These are phyloP conservation scores for Colletotrichum sp. DNA, from an alignment of 2,329 filamentous ascomycete species.

Conservation along the genomic window DNA sequence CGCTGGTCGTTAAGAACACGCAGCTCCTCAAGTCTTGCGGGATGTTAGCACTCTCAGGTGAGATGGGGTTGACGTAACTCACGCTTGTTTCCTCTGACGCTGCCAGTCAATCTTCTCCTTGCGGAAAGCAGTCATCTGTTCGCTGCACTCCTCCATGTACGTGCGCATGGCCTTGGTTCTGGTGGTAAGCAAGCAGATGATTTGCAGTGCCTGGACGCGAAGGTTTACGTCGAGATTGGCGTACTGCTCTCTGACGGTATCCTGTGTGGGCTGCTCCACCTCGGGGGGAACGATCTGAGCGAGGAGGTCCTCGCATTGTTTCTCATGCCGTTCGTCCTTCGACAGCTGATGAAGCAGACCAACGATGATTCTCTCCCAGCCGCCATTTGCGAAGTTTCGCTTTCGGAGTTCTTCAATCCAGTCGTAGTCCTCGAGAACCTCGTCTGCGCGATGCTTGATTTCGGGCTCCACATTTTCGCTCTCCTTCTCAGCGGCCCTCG, in stretches of 20 bases:
- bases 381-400: slow-evolving; percentile 85
- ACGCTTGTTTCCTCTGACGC: slow-evolving; percentile 73
- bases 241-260: slow-evolving; percentile 78
- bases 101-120: slow-evolving; percentile 97
- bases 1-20: slow-evolving; percentile 74
- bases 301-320: slow-evolving; percentile 80
- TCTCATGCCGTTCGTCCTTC: slow-evolving; percentile 71
- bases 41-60: slow-evolving; percentile 28
- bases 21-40: slow-evolving; percentile 70
- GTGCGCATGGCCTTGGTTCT: slow-evolving; percentile 85
- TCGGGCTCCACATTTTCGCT: slow-evolving; percentile 46
- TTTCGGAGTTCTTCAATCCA: slow-evolving; percentile 87
- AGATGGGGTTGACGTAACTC: slow-evolving; percentile 36
- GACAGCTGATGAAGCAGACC: slow-evolving; percentile 87
- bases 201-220: slow-evolving; percentile 80
- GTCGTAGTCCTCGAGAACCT: slow-evolving; percentile 75
- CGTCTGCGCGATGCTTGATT: slow-evolving; percentile 71
- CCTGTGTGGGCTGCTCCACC: slow-evolving; percentile 69
- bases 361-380: slow-evolving; percentile 90
- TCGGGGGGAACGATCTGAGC: slow-evolving; percentile 81
- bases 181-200: slow-evolving; percentile 84
- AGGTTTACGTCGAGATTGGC: slow-evolving; percentile 80
- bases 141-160: slow-evolving; percentile 90
- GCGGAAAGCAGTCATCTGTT: slow-evolving; percentile 91
- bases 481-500: slow-evolving; percentile 56